Conservation (phyloP, 495 filamentous ascomycete species). For the Lentithecium fluviatile region DNA sequence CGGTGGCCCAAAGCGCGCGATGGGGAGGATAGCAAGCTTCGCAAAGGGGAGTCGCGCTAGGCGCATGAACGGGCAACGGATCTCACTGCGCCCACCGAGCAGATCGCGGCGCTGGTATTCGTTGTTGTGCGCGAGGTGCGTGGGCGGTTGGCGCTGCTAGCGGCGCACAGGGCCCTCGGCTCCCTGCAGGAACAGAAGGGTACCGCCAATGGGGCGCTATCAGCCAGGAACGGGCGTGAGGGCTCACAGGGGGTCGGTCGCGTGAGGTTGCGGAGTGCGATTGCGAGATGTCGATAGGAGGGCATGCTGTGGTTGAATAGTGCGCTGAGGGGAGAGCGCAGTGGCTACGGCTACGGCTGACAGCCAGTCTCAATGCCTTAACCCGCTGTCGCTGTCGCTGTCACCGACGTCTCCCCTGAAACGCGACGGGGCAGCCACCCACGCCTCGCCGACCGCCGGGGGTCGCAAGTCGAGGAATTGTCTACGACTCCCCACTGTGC, state of each 20-base stretch:
- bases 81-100: conserved; percentile 2
- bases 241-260: background rate
- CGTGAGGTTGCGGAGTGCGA: background rate
- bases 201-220: background rate
- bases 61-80: conserved; percentile 22
- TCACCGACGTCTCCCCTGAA: too few species aligned
- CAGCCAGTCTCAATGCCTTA: too few species aligned
- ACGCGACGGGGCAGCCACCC: too few species aligned
- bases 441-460: too few species aligned
- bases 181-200: background rate
- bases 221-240: background rate
- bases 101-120: conserved; percentile 5
- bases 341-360: too few species aligned
- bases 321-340: too few species aligned
- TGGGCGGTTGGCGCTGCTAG: background rate
- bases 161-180: background rate
- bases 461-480: too few species aligned
- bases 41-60: conserved; percentile 29
- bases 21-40: conserved; percentile 14
- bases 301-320: background rate
- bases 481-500: too few species aligned
- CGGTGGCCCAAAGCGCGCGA: conserved; percentile 8
- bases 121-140: conserved; percentile 4
- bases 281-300: background rate
- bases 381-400: too few species aligned